These are phyloP conservation scores for Pharus latifolius DNA, from an alignment of 176 grass and related monocot species.

Conservation along the genomic window DNA sequence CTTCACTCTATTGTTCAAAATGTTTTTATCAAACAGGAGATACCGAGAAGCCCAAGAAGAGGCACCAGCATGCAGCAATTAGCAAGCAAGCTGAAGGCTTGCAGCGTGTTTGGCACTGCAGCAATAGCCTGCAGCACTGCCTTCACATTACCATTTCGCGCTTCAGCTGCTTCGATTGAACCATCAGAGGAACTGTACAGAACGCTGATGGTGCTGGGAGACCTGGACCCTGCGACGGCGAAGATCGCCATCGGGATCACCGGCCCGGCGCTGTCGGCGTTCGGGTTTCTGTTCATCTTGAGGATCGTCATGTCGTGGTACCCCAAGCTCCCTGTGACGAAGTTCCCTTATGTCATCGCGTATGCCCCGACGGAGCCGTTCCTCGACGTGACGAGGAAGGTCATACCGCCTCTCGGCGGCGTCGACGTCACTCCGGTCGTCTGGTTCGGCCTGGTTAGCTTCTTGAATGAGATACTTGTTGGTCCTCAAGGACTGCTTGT, in stretches of 20 bases:
- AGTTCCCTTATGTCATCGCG: constrained; percentile 80
- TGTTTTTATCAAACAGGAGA: too few relatives aligned
- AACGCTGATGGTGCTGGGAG: constrained; percentile 18
- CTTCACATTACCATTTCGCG: too few relatives aligned
- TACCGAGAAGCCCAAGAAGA: too few relatives aligned
- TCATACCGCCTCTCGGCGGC: constrained; percentile 85
- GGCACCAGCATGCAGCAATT: too few relatives aligned
- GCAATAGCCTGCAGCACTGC: too few relatives aligned
- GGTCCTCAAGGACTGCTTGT: constrained; percentile 76
- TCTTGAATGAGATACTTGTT: constrained; percentile 84
- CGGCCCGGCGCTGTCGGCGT: constrained; percentile 66
- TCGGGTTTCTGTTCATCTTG: constrained; percentile 71
- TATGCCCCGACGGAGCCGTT: constrained; percentile 87
- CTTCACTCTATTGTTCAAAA: too few relatives aligned
- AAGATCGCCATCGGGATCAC: constrained; percentile 33
- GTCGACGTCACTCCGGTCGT: constrained; percentile 92
- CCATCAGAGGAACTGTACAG: too few relatives aligned
- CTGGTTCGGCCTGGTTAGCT: constrained; percentile 94
- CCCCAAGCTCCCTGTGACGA: constrained; percentile 56
- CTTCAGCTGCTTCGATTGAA: too few relatives aligned
- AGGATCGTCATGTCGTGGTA: constrained; percentile 98
- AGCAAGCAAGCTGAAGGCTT: too few relatives aligned
- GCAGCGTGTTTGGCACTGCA: too few relatives aligned
- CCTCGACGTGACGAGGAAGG: constrained; percentile 45
- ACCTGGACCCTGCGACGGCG: constrained; percentile 66